phyloP scores from a whole-genome alignment of 2,329 filamentous ascomycete species.

The Eurotiales sp. region DNA sequence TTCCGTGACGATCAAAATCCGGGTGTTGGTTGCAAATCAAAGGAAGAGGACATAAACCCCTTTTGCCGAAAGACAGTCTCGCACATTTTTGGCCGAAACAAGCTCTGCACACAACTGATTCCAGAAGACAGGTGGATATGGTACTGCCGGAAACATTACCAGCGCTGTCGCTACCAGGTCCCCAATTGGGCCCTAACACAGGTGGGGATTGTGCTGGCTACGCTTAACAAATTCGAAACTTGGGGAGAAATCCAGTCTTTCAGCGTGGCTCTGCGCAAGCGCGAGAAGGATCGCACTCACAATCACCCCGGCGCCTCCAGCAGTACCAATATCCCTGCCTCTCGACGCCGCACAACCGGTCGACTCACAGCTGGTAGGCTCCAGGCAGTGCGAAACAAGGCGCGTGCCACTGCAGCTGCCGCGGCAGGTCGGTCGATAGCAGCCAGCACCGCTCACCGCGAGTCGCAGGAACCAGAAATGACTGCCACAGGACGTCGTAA shows the following conservation, averaged over 20 bases:
- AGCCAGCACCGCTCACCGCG: not conserved
- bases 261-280: constrained; percentile 61
- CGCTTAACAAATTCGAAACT: constrained; percentile 59
- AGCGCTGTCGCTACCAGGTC: constrained; percentile 68
- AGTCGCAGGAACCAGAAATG: not conserved
- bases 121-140: constrained; percentile 68
- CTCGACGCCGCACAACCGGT: constrained; percentile 4
- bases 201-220: constrained; percentile 60
- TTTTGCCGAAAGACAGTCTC: constrained; percentile 66
- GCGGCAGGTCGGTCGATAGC: not conserved
- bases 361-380: not conserved
- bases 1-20: too few species aligned
- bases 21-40: too few species aligned
- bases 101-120: constrained; percentile 68
- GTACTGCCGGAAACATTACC: constrained; percentile 79
- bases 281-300: constrained; percentile 41
- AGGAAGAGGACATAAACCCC: not conserved
- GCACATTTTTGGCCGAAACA: constrained; percentile 80
- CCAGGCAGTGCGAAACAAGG: not conserved
- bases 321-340: not conserved
- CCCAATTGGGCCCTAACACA: constrained; percentile 56
- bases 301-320: not conserved
- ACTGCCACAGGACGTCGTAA: constrained; percentile 8
- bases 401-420: not conserved
- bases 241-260: constrained; percentile 62